A percentile compares a stretch with the other conserved stretches of the same genome.
Conservation (phyloP, 345 rosid species). For the Aurinia saxatilis region DNA sequence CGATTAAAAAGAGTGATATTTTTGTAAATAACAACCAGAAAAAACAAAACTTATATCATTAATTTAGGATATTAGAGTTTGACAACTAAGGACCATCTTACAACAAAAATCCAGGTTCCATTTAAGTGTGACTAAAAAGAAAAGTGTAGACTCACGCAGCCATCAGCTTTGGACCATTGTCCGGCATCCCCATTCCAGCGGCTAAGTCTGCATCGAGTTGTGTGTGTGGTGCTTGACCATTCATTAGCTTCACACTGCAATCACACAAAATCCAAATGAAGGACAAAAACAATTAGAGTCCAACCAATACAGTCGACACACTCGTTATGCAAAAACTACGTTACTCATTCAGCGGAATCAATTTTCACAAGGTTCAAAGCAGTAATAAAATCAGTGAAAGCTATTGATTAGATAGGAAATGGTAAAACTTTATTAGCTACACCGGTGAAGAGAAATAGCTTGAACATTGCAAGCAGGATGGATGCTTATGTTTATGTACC, state of each 20-base stretch:
- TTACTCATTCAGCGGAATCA: neutral
- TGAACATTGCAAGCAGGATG: neutral
- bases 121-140: neutral
- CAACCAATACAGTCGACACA: neutral
- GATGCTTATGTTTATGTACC: neutral
- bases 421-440: no score
- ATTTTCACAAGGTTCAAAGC: no score
- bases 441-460: neutral
- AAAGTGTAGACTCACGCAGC: conserved; percentile 4
- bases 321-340: neutral
- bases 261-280: neutral
- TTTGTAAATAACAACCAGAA: neutral
- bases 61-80: neutral
- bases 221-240: conserved; percentile 77
- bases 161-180: conserved; percentile 74
- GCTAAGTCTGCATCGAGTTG: conserved; percentile 95
- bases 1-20: no score
- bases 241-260: conserved; percentile 70
- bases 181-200: conserved; percentile 95
- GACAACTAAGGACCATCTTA: neutral
- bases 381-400: no score
- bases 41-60: neutral
- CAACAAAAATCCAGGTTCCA: conserved; percentile 2
- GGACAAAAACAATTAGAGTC: neutral
- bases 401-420: no score